phyloP scores from a whole-genome alignment of 2,329 filamentous ascomycete species.

The Nigrograna mackinnonii region DNA sequence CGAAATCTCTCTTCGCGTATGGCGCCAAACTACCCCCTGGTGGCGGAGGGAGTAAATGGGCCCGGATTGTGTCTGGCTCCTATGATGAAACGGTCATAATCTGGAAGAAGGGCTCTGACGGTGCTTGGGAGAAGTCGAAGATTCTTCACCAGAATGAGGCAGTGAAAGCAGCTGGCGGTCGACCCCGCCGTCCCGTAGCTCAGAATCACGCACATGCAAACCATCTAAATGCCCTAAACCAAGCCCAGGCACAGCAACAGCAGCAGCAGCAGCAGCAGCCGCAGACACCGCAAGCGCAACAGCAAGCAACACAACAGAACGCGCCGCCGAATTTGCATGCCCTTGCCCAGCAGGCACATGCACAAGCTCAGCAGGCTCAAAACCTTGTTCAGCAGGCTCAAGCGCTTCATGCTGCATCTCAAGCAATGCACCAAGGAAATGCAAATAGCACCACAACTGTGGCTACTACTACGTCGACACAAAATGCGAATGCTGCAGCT shows the following conservation, averaged over 20 bases:
- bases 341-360: conserved; percentile 40
- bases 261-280: conserved; percentile 20
- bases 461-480: conserved; percentile 5
- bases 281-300: conserved; percentile 7
- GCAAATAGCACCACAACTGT: conserved; percentile 11
- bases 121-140: conserved; percentile 80
- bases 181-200: conserved; percentile 30
- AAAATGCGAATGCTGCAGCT: conserved; percentile 10
- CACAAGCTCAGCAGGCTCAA: conserved; percentile 38
- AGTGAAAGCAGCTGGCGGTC: conserved; percentile 50
- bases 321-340: conserved; percentile 33
- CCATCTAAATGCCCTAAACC: conserved; percentile 14
- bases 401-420: conserved; percentile 38
- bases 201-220: conserved; percentile 20
- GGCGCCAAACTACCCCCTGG: conserved; percentile 89
- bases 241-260: conserved; percentile 18
- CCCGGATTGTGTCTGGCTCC: conserved; percentile 93
- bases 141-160: conserved; percentile 76
- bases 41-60: conserved; percentile 85
- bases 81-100: conserved; percentile 97
- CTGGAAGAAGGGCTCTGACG: conserved; percentile 85
- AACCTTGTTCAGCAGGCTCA: conserved; percentile 38
- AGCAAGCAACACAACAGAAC: too few species aligned
- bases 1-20: conserved; percentile 75
- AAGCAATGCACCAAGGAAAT: conserved; percentile 23